Conservation (phyloP, 768 basidiomycete species). For the Dioszegia hungarica region DNA sequence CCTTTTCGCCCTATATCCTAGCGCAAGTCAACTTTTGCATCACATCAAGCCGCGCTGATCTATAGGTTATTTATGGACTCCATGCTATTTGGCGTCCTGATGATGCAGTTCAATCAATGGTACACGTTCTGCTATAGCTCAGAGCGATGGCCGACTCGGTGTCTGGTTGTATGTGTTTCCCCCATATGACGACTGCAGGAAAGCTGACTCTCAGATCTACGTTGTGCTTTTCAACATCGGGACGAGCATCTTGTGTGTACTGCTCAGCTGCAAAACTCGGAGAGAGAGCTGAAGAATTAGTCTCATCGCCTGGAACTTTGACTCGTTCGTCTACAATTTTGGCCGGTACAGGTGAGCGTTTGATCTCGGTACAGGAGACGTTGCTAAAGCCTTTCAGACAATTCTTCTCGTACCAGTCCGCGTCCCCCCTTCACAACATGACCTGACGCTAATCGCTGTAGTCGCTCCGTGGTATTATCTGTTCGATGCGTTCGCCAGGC, state of each 20-base stretch:
- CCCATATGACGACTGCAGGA: neutral
- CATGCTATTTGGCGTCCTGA: neutral
- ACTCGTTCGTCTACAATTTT: constrained; percentile 7
- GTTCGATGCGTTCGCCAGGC: neutral
- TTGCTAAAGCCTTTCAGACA: too few species aligned
- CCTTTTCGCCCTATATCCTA: neutral
- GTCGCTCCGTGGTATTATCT: neutral
- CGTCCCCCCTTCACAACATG: neutral
- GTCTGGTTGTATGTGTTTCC: neutral
- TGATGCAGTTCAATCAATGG: neutral
- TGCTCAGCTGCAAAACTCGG: neutral
- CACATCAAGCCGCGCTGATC: neutral
- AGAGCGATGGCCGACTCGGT: neutral
- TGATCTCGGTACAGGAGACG: too few species aligned
- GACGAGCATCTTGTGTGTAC: constrained; percentile 2
- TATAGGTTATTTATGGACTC: constrained; percentile 5
- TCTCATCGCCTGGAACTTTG: neutral
- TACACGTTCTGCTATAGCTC: neutral
- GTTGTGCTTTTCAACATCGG: constrained; percentile 5
- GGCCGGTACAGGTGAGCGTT: neutral
- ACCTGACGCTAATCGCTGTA: neutral
- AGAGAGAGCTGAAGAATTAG: neutral
- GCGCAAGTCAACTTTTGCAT: neutral
- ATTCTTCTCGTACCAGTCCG: neutral
- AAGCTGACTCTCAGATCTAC: neutral